Percentiles rank a stretch among this genome's conserved stretches.
These are phyloP conservation scores for Phtheirospermum japonicum DNA, from an alignment of 257 asterid species.

Conservation along the genomic window DNA sequence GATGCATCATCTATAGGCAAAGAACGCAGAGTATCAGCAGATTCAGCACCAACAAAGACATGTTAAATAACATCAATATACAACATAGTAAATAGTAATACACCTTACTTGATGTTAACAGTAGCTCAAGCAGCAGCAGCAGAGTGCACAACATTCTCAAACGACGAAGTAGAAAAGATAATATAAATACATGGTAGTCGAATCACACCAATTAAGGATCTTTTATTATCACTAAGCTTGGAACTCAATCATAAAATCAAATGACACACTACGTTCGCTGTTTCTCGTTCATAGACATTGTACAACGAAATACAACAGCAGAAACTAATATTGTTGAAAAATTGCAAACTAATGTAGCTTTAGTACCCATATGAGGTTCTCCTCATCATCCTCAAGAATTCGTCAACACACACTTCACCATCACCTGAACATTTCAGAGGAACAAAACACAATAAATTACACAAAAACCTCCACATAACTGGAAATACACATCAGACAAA, in stretches of 20 bases:
- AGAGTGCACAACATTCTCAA: conserved; percentile 17
- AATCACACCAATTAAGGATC: neutral
- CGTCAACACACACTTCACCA: conserved; percentile 82
- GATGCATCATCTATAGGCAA: too few species aligned
- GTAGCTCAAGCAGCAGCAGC: neutral
- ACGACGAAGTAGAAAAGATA: conserved; percentile 1
- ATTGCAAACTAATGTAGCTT: conserved; percentile 9
- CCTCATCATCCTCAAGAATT: conserved; percentile 90
- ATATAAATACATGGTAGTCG: conserved; percentile 9
- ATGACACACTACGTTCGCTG: neutral
- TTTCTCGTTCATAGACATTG: conserved; percentile 11
- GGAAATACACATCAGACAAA: neutral
- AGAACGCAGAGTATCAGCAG: too few species aligned
- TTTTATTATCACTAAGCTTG: conserved; percentile 7
- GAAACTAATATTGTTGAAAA: neutral
- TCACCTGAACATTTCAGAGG: conserved; percentile 53
- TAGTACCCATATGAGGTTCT: conserved; percentile 74
- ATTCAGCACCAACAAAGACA: neutral
- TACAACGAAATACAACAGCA: conserved; percentile 21
- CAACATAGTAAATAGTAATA: neutral
- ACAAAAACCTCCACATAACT: neutral
- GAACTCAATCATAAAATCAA: neutral
- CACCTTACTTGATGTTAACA: neutral
- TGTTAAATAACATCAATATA: neutral
- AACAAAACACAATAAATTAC: neutral